These are phyloP conservation scores for Penicillium robsamsonii DNA, from an alignment of 495 filamentous ascomycete species.

Conservation along the genomic window DNA sequence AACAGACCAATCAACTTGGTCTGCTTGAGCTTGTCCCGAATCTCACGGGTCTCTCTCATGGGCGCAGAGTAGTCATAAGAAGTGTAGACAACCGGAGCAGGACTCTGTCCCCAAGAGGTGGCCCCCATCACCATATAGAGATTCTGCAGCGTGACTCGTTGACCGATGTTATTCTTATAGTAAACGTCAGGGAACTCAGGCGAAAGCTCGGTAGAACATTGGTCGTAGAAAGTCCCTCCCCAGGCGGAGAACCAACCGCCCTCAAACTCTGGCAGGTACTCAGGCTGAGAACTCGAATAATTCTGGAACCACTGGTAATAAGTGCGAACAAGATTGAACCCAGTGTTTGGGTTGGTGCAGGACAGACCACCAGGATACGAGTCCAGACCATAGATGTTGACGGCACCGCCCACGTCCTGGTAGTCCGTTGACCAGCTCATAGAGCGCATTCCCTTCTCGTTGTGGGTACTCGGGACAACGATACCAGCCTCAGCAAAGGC, in stretches of 20 bases:
- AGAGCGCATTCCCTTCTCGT: conserved; percentile 52
- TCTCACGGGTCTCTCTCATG: conserved; percentile 43
- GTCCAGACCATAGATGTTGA: conserved; percentile 56
- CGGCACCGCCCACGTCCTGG: conserved; percentile 52
- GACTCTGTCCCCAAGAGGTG: conserved; percentile 55
- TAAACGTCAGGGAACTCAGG: conserved; percentile 55
- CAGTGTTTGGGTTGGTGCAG: conserved; percentile 49
- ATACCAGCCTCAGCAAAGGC: conserved; percentile 48
- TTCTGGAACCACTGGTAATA: conserved; percentile 59
- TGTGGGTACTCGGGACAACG: conserved; percentile 50
- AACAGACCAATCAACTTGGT: conserved; percentile 57
- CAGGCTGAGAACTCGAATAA: conserved; percentile 51
- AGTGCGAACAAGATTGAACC: conserved; percentile 50
- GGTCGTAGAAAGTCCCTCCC: conserved; percentile 51
- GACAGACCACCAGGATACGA: conserved; percentile 54
- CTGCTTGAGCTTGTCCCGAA: conserved; percentile 48
- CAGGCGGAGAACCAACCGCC: conserved; percentile 54
- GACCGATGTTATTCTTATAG: conserved; percentile 57
- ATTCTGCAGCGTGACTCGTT: conserved; percentile 46
- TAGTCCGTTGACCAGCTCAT: conserved; percentile 57
- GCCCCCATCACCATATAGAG: conserved; percentile 59
- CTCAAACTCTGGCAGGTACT: conserved; percentile 53
- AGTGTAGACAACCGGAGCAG: conserved; percentile 50
- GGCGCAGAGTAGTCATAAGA: conserved; percentile 49
- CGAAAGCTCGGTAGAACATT: conserved; percentile 44